phyloP scores from a whole-genome alignment of 2,329 filamentous ascomycete species.

The Scytalidium sp. region DNA sequence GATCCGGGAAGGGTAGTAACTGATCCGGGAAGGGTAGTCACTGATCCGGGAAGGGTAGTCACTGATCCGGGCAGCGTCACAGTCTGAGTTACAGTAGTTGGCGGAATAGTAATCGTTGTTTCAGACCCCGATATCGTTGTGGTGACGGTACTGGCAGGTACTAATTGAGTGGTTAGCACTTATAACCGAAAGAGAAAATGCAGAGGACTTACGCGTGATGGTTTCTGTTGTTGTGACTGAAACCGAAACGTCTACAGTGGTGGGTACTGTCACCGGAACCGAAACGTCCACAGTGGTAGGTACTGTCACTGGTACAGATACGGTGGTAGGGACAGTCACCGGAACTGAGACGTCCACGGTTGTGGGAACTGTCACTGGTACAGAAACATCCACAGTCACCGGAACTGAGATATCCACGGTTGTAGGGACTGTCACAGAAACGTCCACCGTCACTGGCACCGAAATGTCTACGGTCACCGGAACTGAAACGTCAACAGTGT shows the following conservation, averaged over 20 bases:
- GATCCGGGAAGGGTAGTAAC: constrained; percentile 8
- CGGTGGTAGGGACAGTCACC: constrained; percentile 7
- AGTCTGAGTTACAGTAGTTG: constrained; percentile 5
- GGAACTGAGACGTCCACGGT: too few relatives aligned
- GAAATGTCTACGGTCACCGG: too few relatives aligned
- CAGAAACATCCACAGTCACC: too few relatives aligned
- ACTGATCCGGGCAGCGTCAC: constrained; percentile 1
- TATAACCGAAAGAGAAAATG: background rate
- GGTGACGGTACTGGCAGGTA: constrained; percentile 6
- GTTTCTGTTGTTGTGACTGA: constrained; percentile 1
- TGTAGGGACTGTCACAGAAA: too few relatives aligned
- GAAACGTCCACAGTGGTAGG: background rate
- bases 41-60: constrained; percentile 3
- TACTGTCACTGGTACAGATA: constrained; percentile 6
- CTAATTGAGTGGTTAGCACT: background rate
- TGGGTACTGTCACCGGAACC: background rate
- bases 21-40: constrained; percentile 5
- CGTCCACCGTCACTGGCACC: too few relatives aligned
- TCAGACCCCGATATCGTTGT: constrained; percentile 10
- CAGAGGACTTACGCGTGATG: background rate
- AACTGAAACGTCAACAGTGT: too few relatives aligned
- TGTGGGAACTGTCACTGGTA: too few relatives aligned
- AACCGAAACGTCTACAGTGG: background rate
- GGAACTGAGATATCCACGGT: too few relatives aligned
- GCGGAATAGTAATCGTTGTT: constrained; percentile 7